A percentile compares a stretch with the other conserved stretches of the same genome.
Evolutionary conservation across 139 green algal species (phyloP).

Genomic region (Trebouxia sp.): DNA sequence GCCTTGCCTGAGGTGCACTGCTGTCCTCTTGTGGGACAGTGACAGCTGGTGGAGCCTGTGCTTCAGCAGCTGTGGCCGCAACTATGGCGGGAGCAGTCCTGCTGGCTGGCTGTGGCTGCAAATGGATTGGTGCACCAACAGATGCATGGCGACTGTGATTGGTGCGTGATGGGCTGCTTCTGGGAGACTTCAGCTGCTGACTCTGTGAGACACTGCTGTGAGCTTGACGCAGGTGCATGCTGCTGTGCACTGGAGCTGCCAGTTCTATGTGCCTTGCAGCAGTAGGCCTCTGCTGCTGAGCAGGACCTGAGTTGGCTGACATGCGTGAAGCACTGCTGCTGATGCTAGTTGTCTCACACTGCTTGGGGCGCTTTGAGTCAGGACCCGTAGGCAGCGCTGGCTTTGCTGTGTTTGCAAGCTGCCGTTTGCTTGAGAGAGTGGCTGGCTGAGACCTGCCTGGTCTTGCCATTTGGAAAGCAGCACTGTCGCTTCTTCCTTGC

Average conservation of each 20-base stretch:
- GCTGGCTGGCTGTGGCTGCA: too few relatives aligned
- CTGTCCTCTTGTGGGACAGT: neutral
- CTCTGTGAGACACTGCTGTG: neutral
- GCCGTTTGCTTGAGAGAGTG: neutral
- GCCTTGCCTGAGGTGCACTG: neutral
- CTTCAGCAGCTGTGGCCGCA: neutral
- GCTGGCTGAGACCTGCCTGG: neutral
- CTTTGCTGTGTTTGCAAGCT: neutral
- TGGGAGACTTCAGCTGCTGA: neutral
- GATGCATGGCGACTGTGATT: neutral
- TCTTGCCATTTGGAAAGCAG: neutral
- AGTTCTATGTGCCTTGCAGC: conserved; percentile 10
- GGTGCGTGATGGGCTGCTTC: neutral
- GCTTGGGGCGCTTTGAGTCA: neutral
- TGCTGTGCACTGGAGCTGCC: neutral
- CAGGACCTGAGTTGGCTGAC: neutral
- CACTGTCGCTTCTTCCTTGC: neutral
- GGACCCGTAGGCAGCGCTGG: neutral
- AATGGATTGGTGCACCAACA: neutral
- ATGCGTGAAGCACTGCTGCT: neutral
- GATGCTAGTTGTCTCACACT: neutral
- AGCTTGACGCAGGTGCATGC: neutral
- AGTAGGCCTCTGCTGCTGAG: neutral
- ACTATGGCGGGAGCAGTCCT: neutral
- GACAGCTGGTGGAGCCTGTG: too few relatives aligned